Conservation (phyloP, 2,329 filamentous ascomycete genomes). For the Colletotrichum brevisporum region DNA sequence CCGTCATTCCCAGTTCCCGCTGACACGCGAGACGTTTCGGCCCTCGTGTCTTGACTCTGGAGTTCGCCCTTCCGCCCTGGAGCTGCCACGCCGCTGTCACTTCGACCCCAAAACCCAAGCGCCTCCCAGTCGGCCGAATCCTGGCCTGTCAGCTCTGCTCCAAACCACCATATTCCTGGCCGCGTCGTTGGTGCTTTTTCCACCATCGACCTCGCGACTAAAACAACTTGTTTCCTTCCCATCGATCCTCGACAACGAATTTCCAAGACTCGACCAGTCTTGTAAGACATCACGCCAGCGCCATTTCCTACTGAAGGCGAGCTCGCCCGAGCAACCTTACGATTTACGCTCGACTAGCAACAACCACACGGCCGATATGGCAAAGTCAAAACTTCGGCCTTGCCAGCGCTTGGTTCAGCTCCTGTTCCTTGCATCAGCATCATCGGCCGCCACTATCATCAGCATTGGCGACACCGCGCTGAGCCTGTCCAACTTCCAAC, state of each 20-base stretch:
- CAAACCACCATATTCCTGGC: constrained; percentile 30
- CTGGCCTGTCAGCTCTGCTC: constrained; percentile 22
- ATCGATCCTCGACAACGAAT: constrained; percentile 7
- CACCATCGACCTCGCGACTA: constrained; percentile 20
- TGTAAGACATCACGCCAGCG: background rate
- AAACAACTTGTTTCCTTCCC: background rate
- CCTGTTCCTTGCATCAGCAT: constrained; percentile 25
- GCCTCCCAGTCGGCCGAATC: constrained; percentile 34
- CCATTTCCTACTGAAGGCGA: constrained; percentile 15
- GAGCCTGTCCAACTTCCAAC: constrained; percentile 56
- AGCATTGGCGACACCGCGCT: constrained; percentile 27
- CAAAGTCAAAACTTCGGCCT: constrained; percentile 16
- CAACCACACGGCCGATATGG: constrained; percentile 19
- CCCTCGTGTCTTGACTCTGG: constrained; percentile 5
- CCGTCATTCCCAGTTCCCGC: constrained; percentile 38
- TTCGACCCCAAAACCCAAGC: constrained; percentile 33
- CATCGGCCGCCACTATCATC: constrained; percentile 23
- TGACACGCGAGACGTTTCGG: constrained; percentile 42
- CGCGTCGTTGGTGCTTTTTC: constrained; percentile 22
- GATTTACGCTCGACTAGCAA: background rate
- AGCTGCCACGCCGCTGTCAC: constrained; percentile 32
- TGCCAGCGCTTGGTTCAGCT: constrained; percentile 22
- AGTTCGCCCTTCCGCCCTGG: constrained; percentile 14
- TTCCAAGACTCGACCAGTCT: background rate
- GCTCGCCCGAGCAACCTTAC: constrained; percentile 6